Conservation (phyloP, 805 yeast species). For the Saccharomyces jurei region DNA sequence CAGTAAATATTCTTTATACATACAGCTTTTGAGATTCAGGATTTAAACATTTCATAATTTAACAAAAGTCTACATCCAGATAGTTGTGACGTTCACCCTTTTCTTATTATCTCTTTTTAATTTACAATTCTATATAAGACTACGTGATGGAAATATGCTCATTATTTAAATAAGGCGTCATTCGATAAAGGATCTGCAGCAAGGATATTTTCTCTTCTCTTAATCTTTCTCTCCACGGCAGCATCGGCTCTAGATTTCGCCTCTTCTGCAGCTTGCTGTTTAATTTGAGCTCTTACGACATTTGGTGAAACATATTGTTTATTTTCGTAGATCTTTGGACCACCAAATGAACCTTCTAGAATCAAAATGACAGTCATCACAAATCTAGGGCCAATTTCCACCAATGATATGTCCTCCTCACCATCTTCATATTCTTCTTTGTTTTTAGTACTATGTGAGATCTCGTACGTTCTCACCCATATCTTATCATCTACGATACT, state of each 20-base stretch:
- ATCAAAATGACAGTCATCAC: constrained; percentile 87
- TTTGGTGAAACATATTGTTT: constrained; percentile 96
- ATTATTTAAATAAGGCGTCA: constrained; percentile 58
- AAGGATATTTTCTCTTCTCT: constrained; percentile 64
- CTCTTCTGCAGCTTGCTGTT: constrained; percentile 68
- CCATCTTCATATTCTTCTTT: constrained; percentile 44
- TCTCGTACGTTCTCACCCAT: constrained; percentile 94
- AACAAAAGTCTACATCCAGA: background rate
- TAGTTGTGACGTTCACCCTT: background rate
- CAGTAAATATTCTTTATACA: background rate
- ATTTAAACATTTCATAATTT: background rate
- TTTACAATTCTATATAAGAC: background rate
- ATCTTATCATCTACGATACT: constrained; percentile 86
- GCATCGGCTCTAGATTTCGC: constrained; percentile 75
- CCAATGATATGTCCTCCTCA: constrained; percentile 60
- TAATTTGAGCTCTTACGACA: constrained; percentile 81
- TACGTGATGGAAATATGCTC: background rate
- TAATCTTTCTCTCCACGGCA: constrained; percentile 66
- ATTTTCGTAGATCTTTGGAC: constrained; percentile 95
- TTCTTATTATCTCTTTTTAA: background rate
- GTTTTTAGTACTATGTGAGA: constrained; percentile 50
- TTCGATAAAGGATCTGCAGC: constrained; percentile 78
- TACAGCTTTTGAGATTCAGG: background rate
- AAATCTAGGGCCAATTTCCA: constrained; percentile 95
- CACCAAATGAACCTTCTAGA: constrained; percentile 94